These are phyloP conservation scores for Sistotremastrum suecicum DNA, from an alignment of 768 basidiomycete genomes.

Conservation along the genomic window DNA sequence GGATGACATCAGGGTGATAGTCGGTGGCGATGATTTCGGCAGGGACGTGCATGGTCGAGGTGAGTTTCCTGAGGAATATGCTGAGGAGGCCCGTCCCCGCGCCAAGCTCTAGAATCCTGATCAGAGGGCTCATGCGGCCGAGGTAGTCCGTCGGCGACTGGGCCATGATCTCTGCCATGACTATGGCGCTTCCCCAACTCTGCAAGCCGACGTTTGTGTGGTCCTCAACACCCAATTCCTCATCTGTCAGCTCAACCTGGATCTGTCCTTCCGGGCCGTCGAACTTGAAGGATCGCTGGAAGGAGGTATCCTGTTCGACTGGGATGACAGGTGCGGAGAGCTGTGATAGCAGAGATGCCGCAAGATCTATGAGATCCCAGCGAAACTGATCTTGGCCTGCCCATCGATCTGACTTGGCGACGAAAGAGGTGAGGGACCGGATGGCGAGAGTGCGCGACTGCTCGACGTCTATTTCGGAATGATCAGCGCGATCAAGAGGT, in stretches of 20 bases:
- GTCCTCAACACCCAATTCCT: constrained; percentile 44
- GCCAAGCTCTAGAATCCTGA: constrained; percentile 64
- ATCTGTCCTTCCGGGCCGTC: neutral
- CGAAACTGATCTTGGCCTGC: constrained; percentile 27
- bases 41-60: constrained; percentile 1
- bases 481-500: neutral
- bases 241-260: constrained; percentile 52
- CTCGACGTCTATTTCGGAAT: constrained; percentile 9
- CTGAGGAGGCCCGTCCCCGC: constrained; percentile 79
- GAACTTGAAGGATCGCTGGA: constrained; percentile 43
- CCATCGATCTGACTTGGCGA: constrained; percentile 48
- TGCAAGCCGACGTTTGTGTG: constrained; percentile 74
- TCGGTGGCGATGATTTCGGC: constrained; percentile 53
- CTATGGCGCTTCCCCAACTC: constrained; percentile 71
- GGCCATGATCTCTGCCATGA: constrained; percentile 53
- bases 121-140: constrained; percentile 11
- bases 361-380: constrained; percentile 35
- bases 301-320: constrained; percentile 24
- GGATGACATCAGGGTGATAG: constrained; percentile 61
- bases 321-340: constrained; percentile 34
- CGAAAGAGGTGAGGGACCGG: constrained; percentile 61
- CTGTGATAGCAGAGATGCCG: constrained; percentile 27
- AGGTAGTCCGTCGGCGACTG: constrained; percentile 27
- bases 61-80: constrained; percentile 42
- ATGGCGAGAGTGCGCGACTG: constrained; percentile 40